Base-by-base conservation (phyloP, 306 rosid genomes). In the Casuarina equisetifolia region DNA sequence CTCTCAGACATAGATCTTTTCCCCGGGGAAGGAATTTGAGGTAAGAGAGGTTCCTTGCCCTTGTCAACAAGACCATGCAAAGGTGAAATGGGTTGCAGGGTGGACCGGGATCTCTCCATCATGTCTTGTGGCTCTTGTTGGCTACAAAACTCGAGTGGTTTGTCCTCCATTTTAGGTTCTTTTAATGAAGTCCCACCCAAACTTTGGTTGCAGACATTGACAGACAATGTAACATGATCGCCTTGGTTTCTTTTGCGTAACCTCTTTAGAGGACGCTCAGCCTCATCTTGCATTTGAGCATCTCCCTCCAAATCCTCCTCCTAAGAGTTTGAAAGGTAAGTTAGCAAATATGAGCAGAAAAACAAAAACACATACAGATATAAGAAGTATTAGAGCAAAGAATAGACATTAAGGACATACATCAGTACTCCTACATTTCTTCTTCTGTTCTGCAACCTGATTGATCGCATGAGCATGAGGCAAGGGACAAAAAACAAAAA, bases 231-330 rank as follows among this genome's bases (percentile, higher is more conserved):
- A 74, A 78, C 80, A 63, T 78, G 88, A 84, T 49, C 69, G 40
- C 83, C 91, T 36, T 82, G 91, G 61, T 90, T 88, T 85, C 91
- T 83, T 58, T 82, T 77, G 6, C 97, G 91, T 74, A 91, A 76
- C 91, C 97, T 87, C 87, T 95, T 95, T 72, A 92, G 75, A 39
- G 99, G 97, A 51, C 91, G 92, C 66, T 78, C 79, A 4, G 83
- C 76, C 82, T 88, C 86, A 20, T 84, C 88, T 0, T 51, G 86
- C 45, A 39, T 40, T 45, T 63, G 84, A 54, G 77, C 78, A 42
- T 76, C 87, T 85, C 88, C 95, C 52, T 79, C 88, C 66, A 80
- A 12, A 57, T 74, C 85, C 11, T 72, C 80, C 19, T 45, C 91
- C 90, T 83, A 76, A 25, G 78, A 73, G 43, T 81, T 67, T 81